A percentile compares a stretch with the other conserved stretches of the same genome.
Conservation (phyloP, 768 basidiomycete species). For the Leccinum incarnatum region DNA sequence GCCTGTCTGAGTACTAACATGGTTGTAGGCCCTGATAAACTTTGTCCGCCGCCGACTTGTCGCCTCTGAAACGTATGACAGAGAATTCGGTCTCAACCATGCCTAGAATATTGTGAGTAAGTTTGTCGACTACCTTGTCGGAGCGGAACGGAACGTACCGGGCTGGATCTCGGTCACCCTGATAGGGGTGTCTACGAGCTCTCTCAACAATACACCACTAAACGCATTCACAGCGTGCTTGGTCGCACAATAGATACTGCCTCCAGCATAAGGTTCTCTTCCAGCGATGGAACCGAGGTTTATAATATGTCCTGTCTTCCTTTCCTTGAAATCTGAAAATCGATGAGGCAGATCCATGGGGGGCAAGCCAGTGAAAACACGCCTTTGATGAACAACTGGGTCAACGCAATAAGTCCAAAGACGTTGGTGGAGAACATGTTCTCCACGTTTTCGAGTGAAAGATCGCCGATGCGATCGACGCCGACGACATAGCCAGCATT, state of each 20-base stretch:
- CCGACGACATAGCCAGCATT: constrained; percentile 92
- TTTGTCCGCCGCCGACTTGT: constrained; percentile 75
- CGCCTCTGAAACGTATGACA: constrained; percentile 83
- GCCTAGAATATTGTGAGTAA: constrained; percentile 37
- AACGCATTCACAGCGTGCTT: constrained; percentile 87
- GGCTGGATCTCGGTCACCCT: constrained; percentile 95
- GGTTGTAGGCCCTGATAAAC: constrained; percentile 91
- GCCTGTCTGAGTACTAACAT: constrained; percentile 45
- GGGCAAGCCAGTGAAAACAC: neutral
- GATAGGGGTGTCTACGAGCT: constrained; percentile 90
- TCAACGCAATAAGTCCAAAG: constrained; percentile 79
- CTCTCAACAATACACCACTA: constrained; percentile 74
- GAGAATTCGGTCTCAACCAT: constrained; percentile 96
- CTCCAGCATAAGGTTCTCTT: constrained; percentile 83
- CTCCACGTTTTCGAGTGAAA: constrained; percentile 75
- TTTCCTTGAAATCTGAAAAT: constrained; percentile 68
- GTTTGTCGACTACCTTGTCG: constrained; percentile 3
- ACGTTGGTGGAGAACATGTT: constrained; percentile 82
- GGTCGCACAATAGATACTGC: constrained; percentile 90
- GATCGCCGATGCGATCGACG: constrained; percentile 80
- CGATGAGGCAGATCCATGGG: constrained; percentile 9
- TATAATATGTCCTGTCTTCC: constrained; percentile 83
- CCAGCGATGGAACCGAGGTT: constrained; percentile 95
- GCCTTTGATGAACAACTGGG: constrained; percentile 70
- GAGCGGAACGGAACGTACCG: constrained; percentile 41